These are phyloP conservation scores for Lithohypha guttulata DNA, from an alignment of 2,329 filamentous ascomycete species.

Conservation along the genomic window DNA sequence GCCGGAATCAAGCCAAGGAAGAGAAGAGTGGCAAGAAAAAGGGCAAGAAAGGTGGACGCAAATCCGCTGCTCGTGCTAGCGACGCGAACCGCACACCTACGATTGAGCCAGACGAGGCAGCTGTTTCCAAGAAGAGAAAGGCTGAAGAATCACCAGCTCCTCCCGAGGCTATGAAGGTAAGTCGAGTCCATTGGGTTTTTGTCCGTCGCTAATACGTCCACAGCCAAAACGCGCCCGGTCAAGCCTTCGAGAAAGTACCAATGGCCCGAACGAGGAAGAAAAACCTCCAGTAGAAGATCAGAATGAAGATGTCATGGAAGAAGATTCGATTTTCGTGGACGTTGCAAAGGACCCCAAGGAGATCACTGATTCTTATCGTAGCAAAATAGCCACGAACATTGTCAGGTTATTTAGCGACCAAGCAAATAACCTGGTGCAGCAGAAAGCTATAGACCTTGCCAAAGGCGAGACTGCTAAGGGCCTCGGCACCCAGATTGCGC, in stretches of 20 bases:
- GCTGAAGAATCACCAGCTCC: constrained; percentile 29
- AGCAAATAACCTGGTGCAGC: constrained; percentile 57
- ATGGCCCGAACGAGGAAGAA: constrained; percentile 13
- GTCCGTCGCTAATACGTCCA: constrained; percentile 21
- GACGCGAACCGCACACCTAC: constrained; percentile 44
- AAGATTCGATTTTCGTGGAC: constrained; percentile 25
- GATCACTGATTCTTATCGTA: constrained; percentile 53
- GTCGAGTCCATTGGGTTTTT: background rate
- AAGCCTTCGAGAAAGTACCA: constrained; percentile 5
- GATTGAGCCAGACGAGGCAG: constrained; percentile 27
- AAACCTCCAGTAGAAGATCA: constrained; percentile 22
- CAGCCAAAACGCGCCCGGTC: constrained; percentile 23
- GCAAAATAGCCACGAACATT: constrained; percentile 58
- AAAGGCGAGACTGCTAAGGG: constrained; percentile 53
- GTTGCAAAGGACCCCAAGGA: constrained; percentile 32
- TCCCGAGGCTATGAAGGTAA: constrained; percentile 16
- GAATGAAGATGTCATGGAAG: constrained; percentile 27
- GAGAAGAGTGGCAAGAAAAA: constrained; percentile 48
- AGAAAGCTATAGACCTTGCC: constrained; percentile 51
- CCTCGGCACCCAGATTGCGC: constrained; percentile 58
- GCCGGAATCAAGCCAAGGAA: constrained; percentile 51
- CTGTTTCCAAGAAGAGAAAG: constrained; percentile 34
- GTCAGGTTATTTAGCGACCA: constrained; percentile 58
- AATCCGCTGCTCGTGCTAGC: constrained; percentile 55
- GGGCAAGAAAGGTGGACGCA: constrained; percentile 45